phyloP scores from a whole-genome alignment of 2,329 filamentous ascomycete genomes.

The Colletotrichum siamense region DNA sequence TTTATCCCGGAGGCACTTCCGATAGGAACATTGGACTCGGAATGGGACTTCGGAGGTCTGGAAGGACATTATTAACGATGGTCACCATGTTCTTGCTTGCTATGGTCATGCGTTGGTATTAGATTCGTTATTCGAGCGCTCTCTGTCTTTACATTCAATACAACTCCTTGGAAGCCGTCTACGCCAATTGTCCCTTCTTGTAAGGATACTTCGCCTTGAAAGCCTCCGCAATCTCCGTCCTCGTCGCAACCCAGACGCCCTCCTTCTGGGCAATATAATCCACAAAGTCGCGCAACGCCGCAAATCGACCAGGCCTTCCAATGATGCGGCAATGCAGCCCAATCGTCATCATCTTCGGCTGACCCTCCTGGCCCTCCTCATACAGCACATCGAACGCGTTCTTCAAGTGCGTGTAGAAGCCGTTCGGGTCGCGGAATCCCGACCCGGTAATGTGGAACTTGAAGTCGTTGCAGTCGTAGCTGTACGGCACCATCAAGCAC shows the following conservation, averaged over 20 bases:
- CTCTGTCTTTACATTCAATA: neutral
- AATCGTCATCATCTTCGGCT: constrained; percentile 64
- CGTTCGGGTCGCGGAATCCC: constrained; percentile 49
- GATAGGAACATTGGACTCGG: neutral
- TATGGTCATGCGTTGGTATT: neutral
- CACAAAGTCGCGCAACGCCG: constrained; percentile 56
- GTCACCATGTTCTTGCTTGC: neutral
- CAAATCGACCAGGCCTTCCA: constrained; percentile 56
- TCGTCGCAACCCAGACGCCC: constrained; percentile 58
- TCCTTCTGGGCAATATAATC: constrained; percentile 58
- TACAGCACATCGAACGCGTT: constrained; percentile 60
- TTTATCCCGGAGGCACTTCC: neutral
- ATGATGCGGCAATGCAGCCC: constrained; percentile 58
- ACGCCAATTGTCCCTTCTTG: constrained; percentile 41
- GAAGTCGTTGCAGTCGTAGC: constrained; percentile 61
- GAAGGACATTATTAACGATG: neutral
- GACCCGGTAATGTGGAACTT: constrained; percentile 42
- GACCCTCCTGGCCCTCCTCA: constrained; percentile 52
- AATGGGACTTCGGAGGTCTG: constrained; percentile 13
- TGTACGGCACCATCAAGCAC: constrained; percentile 59
- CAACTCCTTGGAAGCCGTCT: neutral
- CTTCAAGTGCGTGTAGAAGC: constrained; percentile 52
- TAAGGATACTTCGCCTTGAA: constrained; percentile 55
- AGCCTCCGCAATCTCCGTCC: constrained; percentile 56
- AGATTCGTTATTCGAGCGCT: neutral